phyloP scores from a whole-genome alignment of 2,329 filamentous ascomycete species.

The Clarireedia monteithiana region DNA sequence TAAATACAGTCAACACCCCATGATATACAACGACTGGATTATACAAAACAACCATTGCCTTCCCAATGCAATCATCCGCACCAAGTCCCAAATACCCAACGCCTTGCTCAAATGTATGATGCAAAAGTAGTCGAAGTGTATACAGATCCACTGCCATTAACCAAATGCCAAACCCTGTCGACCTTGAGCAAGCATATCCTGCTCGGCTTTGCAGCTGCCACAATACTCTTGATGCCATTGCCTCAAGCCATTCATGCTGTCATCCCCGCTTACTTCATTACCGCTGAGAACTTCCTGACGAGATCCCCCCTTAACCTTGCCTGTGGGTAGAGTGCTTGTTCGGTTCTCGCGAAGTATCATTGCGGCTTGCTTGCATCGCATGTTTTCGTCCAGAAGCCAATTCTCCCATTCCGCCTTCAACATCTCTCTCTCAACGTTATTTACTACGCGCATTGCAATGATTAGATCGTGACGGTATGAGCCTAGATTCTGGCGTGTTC shows the following conservation, averaged over 20 bases:
- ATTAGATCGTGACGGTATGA: slow-evolving; percentile 82
- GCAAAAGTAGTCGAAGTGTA: background rate
- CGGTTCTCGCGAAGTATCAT: slow-evolving; percentile 35
- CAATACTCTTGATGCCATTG: slow-evolving; percentile 56
- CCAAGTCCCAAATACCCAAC: slow-evolving; percentile 4
- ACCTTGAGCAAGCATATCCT: slow-evolving; percentile 22
- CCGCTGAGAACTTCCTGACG: slow-evolving; percentile 18
- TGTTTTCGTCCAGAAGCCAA: slow-evolving; percentile 76
- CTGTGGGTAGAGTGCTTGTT: slow-evolving; percentile 18
- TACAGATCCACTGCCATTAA: slow-evolving; percentile 12
- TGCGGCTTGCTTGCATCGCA: slow-evolving; percentile 60
- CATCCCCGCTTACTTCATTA: slow-evolving; percentile 24
- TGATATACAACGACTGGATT: background rate
- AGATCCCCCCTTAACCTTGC: slow-evolving; percentile 20
- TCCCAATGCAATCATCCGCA: background rate
- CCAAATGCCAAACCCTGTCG: slow-evolving; percentile 20
- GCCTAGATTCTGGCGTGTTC: slow-evolving; percentile 76
- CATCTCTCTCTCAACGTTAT: slow-evolving; percentile 81
- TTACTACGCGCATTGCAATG: slow-evolving; percentile 84
- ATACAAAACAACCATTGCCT: background rate
- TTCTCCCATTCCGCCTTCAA: slow-evolving; percentile 86
- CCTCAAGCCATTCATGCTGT: slow-evolving; percentile 38
- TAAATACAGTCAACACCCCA: background rate
- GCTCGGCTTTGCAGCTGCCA: slow-evolving; percentile 42
- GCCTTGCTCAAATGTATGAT: slow-evolving; percentile 7